These are phyloP conservation scores for Ganoderma lucidum DNA, from an alignment of 1,284 basidiomycete genomes.

Conservation along the genomic window DNA sequence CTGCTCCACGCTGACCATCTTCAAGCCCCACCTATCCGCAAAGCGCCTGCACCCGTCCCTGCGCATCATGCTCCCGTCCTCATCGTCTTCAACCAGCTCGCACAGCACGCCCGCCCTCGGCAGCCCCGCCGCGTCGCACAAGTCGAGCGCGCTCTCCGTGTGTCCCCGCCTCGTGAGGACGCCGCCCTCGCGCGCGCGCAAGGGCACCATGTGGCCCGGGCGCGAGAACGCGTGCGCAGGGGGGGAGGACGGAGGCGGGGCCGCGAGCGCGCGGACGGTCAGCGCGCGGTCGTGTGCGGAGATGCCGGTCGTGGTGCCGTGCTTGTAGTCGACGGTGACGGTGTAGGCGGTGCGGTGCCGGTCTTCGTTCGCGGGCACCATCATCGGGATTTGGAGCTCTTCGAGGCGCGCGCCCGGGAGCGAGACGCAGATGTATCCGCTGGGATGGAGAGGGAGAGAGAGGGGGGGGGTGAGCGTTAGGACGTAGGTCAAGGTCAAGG, in stretches of 20 bases:
- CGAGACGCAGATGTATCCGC: conserved; percentile 95
- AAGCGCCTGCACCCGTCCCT: conserved; percentile 93
- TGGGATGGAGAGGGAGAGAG: conserved; percentile 50
- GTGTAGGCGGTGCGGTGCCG: conserved; percentile 96
- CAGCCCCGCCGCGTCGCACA: conserved; percentile 84
- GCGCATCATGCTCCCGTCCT: conserved; percentile 94
- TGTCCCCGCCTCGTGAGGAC: conserved; percentile 89
- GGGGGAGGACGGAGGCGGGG: conserved; percentile 71
- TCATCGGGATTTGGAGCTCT: conserved; percentile 91
- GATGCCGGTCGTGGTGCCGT: conserved; percentile 96
- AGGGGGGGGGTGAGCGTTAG: not conserved
- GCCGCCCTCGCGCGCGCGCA: conserved; percentile 89
- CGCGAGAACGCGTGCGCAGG: conserved; percentile 86
- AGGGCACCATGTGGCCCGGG: conserved; percentile 95
- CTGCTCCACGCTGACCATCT: conserved; percentile 95
- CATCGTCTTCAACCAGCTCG: conserved; percentile 94
- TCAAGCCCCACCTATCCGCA: conserved; percentile 91
- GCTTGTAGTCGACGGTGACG: conserved; percentile 94
- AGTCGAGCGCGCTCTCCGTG: conserved; percentile 91
- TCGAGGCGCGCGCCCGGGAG: conserved; percentile 81
- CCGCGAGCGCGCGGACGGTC: conserved; percentile 88
- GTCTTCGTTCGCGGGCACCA: conserved; percentile 93
- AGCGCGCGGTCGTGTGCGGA: conserved; percentile 95
- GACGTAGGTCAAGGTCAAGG: not conserved
- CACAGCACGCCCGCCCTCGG: conserved; percentile 90